A percentile compares a stretch with the other conserved stretches of the same genome.
phyloP scores from a whole-genome alignment of 1,284 basidiomycete genomes.

The Fomitopsis schrenkii region DNA sequence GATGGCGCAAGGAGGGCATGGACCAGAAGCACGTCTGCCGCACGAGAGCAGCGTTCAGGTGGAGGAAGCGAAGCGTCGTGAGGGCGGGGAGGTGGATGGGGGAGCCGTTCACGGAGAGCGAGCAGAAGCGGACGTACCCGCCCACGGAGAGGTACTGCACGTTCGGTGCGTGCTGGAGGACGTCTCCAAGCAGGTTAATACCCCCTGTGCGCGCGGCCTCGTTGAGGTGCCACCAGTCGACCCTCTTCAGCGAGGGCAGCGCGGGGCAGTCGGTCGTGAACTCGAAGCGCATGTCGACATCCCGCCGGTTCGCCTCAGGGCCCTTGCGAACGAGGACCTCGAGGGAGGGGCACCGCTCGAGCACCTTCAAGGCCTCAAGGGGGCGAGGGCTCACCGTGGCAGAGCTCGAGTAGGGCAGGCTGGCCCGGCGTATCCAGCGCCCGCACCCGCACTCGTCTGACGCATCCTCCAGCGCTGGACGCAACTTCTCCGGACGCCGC shows the following conservation, averaged over 20 bases:
- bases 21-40: slow-evolving; percentile 47
- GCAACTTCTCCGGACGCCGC: slow-evolving; percentile 20
- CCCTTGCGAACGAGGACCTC: slow-evolving; percentile 53
- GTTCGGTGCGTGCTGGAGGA: slow-evolving; percentile 49
- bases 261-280: slow-evolving; percentile 44
- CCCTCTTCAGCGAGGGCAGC: slow-evolving; percentile 49
- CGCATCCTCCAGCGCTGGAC: slow-evolving; percentile 25
- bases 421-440: slow-evolving; percentile 49
- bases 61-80: slow-evolving; percentile 49
- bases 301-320: slow-evolving; percentile 12
- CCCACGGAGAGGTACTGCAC: slow-evolving; percentile 55
- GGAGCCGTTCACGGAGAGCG: slow-evolving; percentile 13
- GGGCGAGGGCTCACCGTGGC: slow-evolving; percentile 32
- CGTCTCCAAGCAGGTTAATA: slow-evolving; percentile 54
- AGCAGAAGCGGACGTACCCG: slow-evolving; percentile 37
- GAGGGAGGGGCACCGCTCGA: slow-evolving; percentile 45
- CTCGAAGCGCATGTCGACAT: slow-evolving; percentile 41
- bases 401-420: slow-evolving; percentile 54
- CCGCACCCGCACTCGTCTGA: slow-evolving; percentile 24
- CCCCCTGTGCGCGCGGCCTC: slow-evolving; percentile 61
- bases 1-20: slow-evolving; percentile 45
- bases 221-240: slow-evolving; percentile 65
- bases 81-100: slow-evolving; percentile 34
- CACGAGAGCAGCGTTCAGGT: slow-evolving; percentile 46
- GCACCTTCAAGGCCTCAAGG: slow-evolving; percentile 34